These are phyloP conservation scores for Nannizziopsis arthrosporioides DNA, from an alignment of 2,329 filamentous ascomycete genomes.

Conservation along the genomic window DNA sequence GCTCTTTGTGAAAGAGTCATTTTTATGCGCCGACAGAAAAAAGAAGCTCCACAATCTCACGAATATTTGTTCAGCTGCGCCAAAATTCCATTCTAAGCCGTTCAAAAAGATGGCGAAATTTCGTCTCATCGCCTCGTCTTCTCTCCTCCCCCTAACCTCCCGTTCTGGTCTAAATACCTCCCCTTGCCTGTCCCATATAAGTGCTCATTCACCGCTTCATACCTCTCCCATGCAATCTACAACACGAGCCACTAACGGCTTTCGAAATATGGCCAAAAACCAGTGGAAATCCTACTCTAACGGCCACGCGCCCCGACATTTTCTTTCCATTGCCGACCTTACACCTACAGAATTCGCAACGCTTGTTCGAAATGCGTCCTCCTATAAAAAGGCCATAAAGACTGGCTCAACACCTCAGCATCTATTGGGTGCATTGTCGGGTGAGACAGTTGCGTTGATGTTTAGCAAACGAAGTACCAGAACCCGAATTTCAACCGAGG, in stretches of 20 bases:
- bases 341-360: conserved; percentile 65
- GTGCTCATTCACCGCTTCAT: neutral
- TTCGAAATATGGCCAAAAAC: conserved; percentile 14
- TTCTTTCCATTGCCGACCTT: conserved; percentile 84
- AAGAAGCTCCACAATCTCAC: conserved; percentile 4
- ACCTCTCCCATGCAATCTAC: conserved; percentile 9
- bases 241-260: conserved; percentile 14
- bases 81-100: neutral
- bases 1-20: conserved; percentile 5
- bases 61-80: neutral
- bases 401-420: conserved; percentile 48
- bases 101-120: conserved; percentile 7
- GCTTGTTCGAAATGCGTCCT: conserved; percentile 69
- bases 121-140: neutral
- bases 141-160: conserved; percentile 1
- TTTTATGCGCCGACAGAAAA: neutral
- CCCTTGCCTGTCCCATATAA: neutral
- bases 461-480: conserved; percentile 94
- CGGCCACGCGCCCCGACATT: conserved; percentile 56
- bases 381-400: conserved; percentile 68
- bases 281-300: conserved; percentile 27
- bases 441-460: conserved; percentile 83
- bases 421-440: conserved; percentile 52
- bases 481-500: conserved; percentile 86
- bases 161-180: neutral